Percentiles rank a stretch among this genome's conserved stretches.
phyloP scores from a whole-genome alignment of 805 yeast genomes.

The Wickerhamomyces mucosus region DNA sequence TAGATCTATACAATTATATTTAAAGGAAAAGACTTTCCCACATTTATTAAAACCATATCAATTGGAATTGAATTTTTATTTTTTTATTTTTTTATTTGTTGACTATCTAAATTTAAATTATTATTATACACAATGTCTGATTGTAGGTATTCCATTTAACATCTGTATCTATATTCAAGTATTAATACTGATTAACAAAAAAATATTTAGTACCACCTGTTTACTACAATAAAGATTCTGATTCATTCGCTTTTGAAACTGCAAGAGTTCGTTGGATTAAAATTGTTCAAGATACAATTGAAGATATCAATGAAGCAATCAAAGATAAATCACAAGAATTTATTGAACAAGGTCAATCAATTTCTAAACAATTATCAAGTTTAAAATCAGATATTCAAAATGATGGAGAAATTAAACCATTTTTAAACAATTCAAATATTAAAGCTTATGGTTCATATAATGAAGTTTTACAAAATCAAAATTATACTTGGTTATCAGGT shows the following conservation, averaged over 20 bases:
- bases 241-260: constrained; percentile 78
- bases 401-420: constrained; percentile 33
- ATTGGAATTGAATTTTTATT: too few species aligned
- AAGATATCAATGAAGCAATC: constrained; percentile 41
- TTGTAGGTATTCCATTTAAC: too few species aligned
- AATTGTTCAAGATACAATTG: constrained; percentile 58
- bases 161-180: too few species aligned
- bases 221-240: constrained; percentile 57
- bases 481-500: constrained; percentile 64
- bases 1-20: too few species aligned
- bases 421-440: constrained; percentile 30
- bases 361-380: constrained; percentile 30
- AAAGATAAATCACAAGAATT: constrained; percentile 11
- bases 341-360: constrained; percentile 30
- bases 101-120: too few species aligned
- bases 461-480: constrained; percentile 29
- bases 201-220: constrained; percentile 25
- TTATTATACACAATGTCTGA: too few species aligned
- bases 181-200: too few species aligned
- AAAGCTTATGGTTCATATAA: constrained; percentile 51
- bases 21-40: too few species aligned
- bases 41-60: too few species aligned
- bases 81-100: too few species aligned
- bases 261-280: constrained; percentile 82
- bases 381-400: constrained; percentile 35